Evolutionary conservation across 1,284 basidiomycete species (phyloP).

Genomic region (Mrakiaceae sp.): DNA sequence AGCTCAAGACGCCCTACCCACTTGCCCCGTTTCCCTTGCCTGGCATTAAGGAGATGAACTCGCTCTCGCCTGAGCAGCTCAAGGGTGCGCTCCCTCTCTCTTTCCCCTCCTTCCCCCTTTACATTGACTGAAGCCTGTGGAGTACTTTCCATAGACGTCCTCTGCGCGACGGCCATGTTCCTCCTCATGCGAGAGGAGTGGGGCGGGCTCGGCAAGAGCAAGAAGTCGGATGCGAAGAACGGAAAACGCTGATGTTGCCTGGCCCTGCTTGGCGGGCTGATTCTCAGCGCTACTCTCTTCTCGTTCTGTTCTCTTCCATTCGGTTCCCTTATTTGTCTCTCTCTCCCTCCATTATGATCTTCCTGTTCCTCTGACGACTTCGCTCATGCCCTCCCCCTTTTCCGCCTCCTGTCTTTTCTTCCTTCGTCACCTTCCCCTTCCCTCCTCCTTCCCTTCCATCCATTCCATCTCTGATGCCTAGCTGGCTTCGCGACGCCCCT

Average conservation of each 20-base stretch:
- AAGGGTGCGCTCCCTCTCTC: slow-evolving; percentile 37
- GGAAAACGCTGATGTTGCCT: too few relatives aligned
- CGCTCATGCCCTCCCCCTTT: background rate
- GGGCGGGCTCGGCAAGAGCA: slow-evolving; percentile 69
- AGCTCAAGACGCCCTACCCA: slow-evolving; percentile 5
- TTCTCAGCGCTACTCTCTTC: background rate
- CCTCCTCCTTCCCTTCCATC: background rate
- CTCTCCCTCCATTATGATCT: too few relatives aligned
- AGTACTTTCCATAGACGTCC: slow-evolving; percentile 45
- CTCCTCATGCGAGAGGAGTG: slow-evolving; percentile 83
- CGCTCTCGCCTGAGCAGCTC: slow-evolving; percentile 78
- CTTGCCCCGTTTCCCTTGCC: slow-evolving; percentile 11
- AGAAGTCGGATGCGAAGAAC: background rate
- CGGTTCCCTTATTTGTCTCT: too few relatives aligned
- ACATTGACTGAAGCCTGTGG: too few relatives aligned
- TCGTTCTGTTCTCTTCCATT: too few relatives aligned
- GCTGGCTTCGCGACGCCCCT: background rate
- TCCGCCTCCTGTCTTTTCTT: background rate
- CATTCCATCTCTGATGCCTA: background rate
- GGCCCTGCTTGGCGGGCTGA: background rate
- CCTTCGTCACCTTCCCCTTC: background rate
- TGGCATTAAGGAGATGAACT: slow-evolving; percentile 37
- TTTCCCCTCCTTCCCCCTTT: too few relatives aligned
- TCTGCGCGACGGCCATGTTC: slow-evolving; percentile 81
- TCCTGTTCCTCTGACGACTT: too few relatives aligned